A percentile compares a stretch with the other conserved stretches of the same genome.
These are phyloP conservation scores for Apiospora sp. DNA, from an alignment of 2,329 filamentous ascomycete genomes.

Conservation along the genomic window DNA sequence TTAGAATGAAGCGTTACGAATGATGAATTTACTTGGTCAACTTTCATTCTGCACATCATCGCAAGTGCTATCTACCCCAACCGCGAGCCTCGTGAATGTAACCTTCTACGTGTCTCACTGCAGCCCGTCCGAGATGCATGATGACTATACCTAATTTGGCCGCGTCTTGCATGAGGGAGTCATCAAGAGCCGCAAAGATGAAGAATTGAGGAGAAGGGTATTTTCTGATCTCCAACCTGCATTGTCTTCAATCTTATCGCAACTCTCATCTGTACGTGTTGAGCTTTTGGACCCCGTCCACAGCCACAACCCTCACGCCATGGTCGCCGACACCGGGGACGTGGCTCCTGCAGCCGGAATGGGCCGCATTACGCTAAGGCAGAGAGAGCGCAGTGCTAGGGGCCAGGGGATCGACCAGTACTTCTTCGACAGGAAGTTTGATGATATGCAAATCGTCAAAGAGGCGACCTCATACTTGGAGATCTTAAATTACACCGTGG, in stretches of 20 bases:
- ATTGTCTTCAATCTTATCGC: neutral
- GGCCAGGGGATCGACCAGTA: constrained; percentile 1
- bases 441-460: neutral
- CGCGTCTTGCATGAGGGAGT: neutral
- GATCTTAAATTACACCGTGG: constrained; percentile 10
- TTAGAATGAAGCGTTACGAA: neutral
- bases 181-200: neutral
- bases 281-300: neutral
- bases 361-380: neutral
- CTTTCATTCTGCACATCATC: neutral
- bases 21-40: neutral
- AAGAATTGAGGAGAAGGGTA: neutral
- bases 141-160: neutral
- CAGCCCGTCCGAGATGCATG: neutral
- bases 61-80: neutral
- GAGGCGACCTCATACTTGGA: constrained; percentile 15
- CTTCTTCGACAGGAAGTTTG: constrained; percentile 9
- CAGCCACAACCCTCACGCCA: neutral
- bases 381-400: neutral
- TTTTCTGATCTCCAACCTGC: neutral
- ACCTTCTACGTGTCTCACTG: neutral
- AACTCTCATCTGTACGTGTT: too few relatives aligned
- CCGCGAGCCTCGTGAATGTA: constrained; percentile 2
- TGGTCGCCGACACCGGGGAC: neutral
- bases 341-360: neutral